phyloP scores from a whole-genome alignment of 257 asterid genomes.

The Solanum dulcamara region DNA sequence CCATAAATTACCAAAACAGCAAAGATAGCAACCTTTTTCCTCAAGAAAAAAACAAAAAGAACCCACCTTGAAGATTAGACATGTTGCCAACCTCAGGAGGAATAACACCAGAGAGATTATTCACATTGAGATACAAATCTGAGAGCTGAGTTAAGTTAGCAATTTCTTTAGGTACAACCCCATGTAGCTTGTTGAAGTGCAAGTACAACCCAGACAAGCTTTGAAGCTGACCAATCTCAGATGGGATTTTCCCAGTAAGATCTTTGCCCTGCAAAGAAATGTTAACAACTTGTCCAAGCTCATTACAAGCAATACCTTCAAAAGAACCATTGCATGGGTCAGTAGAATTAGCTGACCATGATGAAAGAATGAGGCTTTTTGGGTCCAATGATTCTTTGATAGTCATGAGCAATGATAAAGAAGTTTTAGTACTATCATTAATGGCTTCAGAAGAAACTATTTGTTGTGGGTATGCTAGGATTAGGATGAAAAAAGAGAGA shows the following conservation, averaged over 20 bases:
- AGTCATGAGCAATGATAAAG: slow-evolving; percentile 46
- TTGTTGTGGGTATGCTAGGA: slow-evolving; percentile 11
- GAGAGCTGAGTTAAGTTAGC: slow-evolving; percentile 58
- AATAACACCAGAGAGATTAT: slow-evolving; percentile 62
- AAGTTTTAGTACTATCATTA: background rate
- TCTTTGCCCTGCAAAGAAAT: slow-evolving; percentile 85
- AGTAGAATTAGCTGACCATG: slow-evolving; percentile 60
- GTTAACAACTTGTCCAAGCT: slow-evolving; percentile 63
- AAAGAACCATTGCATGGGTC: slow-evolving; percentile 61
- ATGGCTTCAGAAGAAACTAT: slow-evolving; percentile 6
- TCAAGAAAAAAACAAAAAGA: background rate
- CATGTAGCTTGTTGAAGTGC: slow-evolving; percentile 84
- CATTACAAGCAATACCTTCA: slow-evolving; percentile 80
- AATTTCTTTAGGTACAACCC: slow-evolving; percentile 72
- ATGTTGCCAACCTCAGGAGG: slow-evolving; percentile 66
- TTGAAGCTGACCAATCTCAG: slow-evolving; percentile 72
- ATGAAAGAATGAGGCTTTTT: slow-evolving; percentile 35
- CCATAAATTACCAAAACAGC: background rate
- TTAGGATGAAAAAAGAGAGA: slow-evolving; percentile 11
- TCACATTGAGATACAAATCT: slow-evolving; percentile 91
- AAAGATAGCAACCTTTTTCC: background rate
- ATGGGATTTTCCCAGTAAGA: slow-evolving; percentile 67
- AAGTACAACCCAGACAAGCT: slow-evolving; percentile 80
- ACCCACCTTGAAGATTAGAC: slow-evolving; percentile 71
- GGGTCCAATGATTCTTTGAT: slow-evolving; percentile 86